Conservation (phyloP, 306 rosid genomes). For the Bauhinia variegata region DNA sequence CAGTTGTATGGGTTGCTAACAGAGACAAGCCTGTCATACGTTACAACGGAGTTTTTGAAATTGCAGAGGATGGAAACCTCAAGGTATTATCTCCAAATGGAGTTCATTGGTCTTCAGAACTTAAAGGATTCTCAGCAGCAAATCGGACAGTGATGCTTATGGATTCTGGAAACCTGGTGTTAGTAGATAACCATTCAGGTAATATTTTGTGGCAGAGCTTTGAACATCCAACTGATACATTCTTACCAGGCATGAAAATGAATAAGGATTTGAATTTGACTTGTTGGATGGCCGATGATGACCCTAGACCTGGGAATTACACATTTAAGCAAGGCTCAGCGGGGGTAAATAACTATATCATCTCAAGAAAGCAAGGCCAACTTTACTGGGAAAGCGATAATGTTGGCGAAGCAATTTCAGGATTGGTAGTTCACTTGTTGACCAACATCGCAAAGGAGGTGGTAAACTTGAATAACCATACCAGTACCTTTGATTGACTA, state of each 20-base stretch:
- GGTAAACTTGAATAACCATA: no score
- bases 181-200: neutral
- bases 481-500: neutral
- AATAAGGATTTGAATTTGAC: conserved; percentile 3
- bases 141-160: conserved; percentile 34
- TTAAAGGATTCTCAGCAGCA: neutral
- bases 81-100: conserved; percentile 10
- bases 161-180: conserved; percentile 53
- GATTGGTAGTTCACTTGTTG: neutral
- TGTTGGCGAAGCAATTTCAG: no score
- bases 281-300: conserved; percentile 28
- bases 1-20: conserved; percentile 60
- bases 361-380: neutral
- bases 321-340: conserved; percentile 8
- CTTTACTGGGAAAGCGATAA: no score
- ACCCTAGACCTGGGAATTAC: conserved; percentile 27
- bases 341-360: neutral
- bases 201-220: conserved; percentile 53
- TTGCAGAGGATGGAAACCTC: conserved; percentile 40
- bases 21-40: neutral
- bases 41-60: conserved; percentile 29
- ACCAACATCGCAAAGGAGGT: neutral
- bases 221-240: conserved; percentile 49
- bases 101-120: conserved; percentile 18
- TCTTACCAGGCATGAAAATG: conserved; percentile 56